phyloP scores from a whole-genome alignment of 2,329 filamentous ascomycete genomes.

The Colletotrichum tropicale region DNA sequence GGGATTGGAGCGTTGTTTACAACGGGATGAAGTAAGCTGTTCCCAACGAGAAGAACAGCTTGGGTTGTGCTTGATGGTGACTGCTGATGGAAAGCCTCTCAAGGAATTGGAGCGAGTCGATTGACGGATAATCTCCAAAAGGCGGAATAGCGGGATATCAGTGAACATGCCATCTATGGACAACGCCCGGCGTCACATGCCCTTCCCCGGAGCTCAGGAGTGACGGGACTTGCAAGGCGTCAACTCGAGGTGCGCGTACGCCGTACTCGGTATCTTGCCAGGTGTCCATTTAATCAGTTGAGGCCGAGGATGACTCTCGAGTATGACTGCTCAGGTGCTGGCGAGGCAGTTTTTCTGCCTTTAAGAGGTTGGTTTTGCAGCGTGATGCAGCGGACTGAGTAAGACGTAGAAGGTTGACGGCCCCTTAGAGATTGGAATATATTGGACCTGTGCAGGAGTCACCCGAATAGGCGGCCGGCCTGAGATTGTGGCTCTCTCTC shows the following conservation, averaged over 20 bases:
- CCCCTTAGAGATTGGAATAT: background rate
- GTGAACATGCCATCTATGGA: background rate
- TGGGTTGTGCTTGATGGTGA: background rate
- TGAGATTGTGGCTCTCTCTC: background rate
- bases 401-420: background rate
- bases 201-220: background rate
- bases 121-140: conserved; percentile 12
- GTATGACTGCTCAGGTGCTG: background rate
- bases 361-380: background rate
- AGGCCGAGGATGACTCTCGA: background rate
- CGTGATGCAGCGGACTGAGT: background rate
- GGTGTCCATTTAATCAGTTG: background rate
- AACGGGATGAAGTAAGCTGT: background rate
- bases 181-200: background rate
- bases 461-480: background rate
- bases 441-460: background rate
- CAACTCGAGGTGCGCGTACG: background rate
- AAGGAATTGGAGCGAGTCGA: background rate
- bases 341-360: background rate
- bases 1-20: background rate
- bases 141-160: background rate
- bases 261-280: background rate
- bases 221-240: background rate
- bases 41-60: background rate
- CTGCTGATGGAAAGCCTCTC: background rate